A percentile compares a stretch with the other conserved stretches of the same genome.
phyloP scores from a whole-genome alignment of 140 eudicot genomes.

The Anethum foeniculum region DNA sequence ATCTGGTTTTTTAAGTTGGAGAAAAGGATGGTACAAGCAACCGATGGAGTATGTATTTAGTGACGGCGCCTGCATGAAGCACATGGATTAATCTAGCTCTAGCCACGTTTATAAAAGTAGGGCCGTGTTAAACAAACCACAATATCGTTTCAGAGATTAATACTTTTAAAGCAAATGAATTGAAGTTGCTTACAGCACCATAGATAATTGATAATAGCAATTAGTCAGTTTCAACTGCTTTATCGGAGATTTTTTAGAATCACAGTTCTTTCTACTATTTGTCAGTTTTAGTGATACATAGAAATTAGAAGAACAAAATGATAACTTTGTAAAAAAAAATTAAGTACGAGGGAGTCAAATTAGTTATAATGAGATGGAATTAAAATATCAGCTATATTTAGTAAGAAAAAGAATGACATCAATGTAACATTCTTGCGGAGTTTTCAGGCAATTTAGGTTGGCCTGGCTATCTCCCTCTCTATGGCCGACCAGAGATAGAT shows the following conservation, averaged over 20 bases:
- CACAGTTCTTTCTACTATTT: not conserved
- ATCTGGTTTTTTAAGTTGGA: not conserved
- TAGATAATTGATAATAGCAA: not conserved
- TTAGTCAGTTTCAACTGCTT: not conserved
- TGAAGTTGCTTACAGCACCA: not conserved
- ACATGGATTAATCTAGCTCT: slow-evolving; percentile 2
- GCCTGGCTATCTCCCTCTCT: slow-evolving; percentile 5
- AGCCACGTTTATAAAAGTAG: not conserved
- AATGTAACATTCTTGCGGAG: not conserved
- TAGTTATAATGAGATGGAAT: not conserved
- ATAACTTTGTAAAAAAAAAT: not conserved
- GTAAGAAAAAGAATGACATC: not conserved
- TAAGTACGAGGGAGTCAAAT: not conserved
- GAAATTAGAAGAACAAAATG: not conserved
- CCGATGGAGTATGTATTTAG: not conserved
- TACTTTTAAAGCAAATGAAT: too few relatives aligned
- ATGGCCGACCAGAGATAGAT: slow-evolving; percentile 16
- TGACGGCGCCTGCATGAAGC: slow-evolving; percentile 3
- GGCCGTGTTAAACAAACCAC: not conserved
- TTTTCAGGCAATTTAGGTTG: slow-evolving; percentile 14
- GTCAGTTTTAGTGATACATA: not conserved
- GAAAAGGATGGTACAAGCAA: not conserved
- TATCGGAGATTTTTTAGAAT: not conserved
- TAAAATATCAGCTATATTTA: not conserved
- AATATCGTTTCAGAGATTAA: too few relatives aligned